Evolutionary conservation across 805 yeast genomes (phyloP), one percentile per base, ranked within the genome.

Genomic region (Metschnikowia gelsemii): DNA sequence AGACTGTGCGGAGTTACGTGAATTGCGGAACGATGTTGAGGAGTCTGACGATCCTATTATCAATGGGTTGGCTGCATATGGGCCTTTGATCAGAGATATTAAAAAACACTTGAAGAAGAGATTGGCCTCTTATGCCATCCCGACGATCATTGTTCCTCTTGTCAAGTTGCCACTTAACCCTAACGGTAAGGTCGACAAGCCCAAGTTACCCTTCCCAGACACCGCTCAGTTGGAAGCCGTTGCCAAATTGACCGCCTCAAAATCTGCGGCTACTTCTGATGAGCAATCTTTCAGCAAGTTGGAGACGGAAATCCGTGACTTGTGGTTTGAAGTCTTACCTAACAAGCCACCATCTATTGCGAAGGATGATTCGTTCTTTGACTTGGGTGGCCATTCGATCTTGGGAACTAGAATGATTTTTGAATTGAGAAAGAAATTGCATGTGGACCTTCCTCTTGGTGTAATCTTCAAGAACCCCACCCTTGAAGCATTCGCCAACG

Each of bases 131-230:
- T 93, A 93, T 62, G 96, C 99, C 13, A 83, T 93, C 34, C 99
- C 99, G 32, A 76, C 96, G 0, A 72, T 91, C 25, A 82, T 93
- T 56, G 91, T 93, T 36, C 97, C 97, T 12, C 73, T 95, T 70
- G 73, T 77, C 19, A 82, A 80, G 55, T 68, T 93, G 59, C 99
- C 99, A 19, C 73, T 93, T 65, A 93, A 93, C 66, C 99, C 99
- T 45, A 93, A 93, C 62, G 99, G 99, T 55, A 93, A 93, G 66
- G 88, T 93, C 44, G 99, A 93, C 69, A 93, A 93, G 70, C 98
- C 98, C 26, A 89, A 91, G 57, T 71, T 93, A 47, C 98, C 96
- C 33, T 88, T 86, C 78, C 99, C 99, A 40, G 87, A 87, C 43
- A 76, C 86, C 18, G 91, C 84, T 13, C 96, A 91, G 66, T 72